These are phyloP conservation scores for Vigna unguiculata DNA, from an alignment of 306 rosid genomes.

Conservation along the genomic window DNA sequence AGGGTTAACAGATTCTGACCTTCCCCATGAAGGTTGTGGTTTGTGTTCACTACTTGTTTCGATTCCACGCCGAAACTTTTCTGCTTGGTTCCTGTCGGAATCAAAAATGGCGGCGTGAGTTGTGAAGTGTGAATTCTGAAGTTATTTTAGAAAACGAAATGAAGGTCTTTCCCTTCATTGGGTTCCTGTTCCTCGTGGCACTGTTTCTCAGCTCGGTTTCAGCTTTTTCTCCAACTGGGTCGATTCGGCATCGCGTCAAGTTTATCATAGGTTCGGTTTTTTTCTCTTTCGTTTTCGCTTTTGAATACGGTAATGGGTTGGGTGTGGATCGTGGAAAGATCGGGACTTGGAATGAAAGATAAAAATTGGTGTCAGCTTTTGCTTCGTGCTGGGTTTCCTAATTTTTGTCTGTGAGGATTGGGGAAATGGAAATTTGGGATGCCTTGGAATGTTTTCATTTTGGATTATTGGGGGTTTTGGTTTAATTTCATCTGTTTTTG, in stretches of 20 bases:
- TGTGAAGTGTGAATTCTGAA: slow-evolving; percentile 7
- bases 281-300: slow-evolving; percentile 33
- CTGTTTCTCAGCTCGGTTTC: slow-evolving; percentile 60
- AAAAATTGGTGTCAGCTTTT: slow-evolving; percentile 20
- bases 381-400: slow-evolving; percentile 28
- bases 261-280: slow-evolving; percentile 65
- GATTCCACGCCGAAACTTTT: not conserved
- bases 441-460: not conserved
- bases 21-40: not conserved
- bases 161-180: slow-evolving; percentile 49
- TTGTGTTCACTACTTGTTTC: not conserved
- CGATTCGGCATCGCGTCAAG: slow-evolving; percentile 39
- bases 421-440: slow-evolving; percentile 19
- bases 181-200: slow-evolving; percentile 52
- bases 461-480: not conserved
- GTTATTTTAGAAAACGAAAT: slow-evolving; percentile 39
- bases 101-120: slow-evolving; percentile 50
- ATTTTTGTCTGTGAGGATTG: slow-evolving; percentile 18
- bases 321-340: slow-evolving; percentile 38
- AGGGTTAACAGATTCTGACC: slow-evolving; percentile 35
- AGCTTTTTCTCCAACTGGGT: slow-evolving; percentile 54
- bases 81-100: slow-evolving; percentile 18
- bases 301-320: slow-evolving; percentile 45
- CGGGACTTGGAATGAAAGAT: slow-evolving; percentile 26
- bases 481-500: slow-evolving; percentile 14